Conservation (phyloP, 129 eudicot genomes). For the Chrysanthemum seticuspe region DNA sequence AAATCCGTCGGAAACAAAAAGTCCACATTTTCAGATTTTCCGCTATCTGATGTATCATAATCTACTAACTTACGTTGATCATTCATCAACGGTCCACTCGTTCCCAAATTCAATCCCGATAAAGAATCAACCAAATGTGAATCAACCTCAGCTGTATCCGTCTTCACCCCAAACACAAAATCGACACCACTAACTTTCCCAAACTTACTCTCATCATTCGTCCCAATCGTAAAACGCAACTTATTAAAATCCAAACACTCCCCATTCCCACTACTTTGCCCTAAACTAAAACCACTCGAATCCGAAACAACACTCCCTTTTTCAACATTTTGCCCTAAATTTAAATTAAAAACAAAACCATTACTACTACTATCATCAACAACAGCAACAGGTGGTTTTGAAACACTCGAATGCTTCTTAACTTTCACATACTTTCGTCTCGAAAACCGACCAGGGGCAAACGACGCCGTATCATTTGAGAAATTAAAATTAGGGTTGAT, state of each 20-base stretch:
- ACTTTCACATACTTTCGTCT: conserved; percentile 49
- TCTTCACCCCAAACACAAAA: conserved; percentile 35
- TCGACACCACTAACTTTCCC: conserved; percentile 22
- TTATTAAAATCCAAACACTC: conserved; percentile 27
- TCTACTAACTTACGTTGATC: conserved; percentile 30
- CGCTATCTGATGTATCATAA: conserved; percentile 12
- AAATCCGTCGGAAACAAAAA: conserved; percentile 35
- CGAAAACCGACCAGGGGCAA: conserved; percentile 26
- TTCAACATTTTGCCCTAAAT: conserved; percentile 28
- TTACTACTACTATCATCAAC: not conserved
- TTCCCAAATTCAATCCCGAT: conserved; percentile 28
- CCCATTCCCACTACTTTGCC: not conserved
- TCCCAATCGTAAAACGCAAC: conserved; percentile 24
- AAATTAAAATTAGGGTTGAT: conserved; percentile 29
- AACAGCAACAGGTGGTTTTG: conserved; percentile 1
- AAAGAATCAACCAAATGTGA: conserved; percentile 22
- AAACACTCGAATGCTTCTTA: conserved; percentile 43
- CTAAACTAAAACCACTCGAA: not conserved
- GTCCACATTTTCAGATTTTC: conserved; percentile 26
- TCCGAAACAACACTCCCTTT: not conserved
- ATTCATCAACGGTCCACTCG: conserved; percentile 11
- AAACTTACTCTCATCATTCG: conserved; percentile 2
- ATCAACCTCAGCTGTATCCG: conserved; percentile 13
- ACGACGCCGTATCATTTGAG: conserved; percentile 28
- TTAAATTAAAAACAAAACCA: conserved; percentile 25